phyloP scores from a whole-genome alignment of 2,329 filamentous ascomycete genomes.

The Triangularia verruculosa region DNA sequence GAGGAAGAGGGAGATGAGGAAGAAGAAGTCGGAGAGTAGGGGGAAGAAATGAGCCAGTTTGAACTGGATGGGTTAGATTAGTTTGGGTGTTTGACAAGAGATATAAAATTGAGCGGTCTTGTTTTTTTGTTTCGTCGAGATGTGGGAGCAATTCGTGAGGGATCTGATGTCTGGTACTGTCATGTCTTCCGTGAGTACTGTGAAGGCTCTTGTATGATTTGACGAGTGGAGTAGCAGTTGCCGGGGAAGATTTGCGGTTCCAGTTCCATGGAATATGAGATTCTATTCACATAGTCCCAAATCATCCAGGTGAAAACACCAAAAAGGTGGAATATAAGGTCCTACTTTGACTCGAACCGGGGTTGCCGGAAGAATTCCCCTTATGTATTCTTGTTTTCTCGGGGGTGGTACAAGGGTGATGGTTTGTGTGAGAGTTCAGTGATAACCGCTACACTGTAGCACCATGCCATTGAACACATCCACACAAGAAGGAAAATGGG shows the following conservation, averaged over 20 bases:
- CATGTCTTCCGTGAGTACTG: too few relatives aligned
- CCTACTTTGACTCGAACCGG: neutral
- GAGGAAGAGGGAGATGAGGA: constrained; percentile 76
- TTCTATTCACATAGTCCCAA: too few relatives aligned
- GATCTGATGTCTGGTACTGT: too few relatives aligned
- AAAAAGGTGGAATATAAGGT: too few relatives aligned
- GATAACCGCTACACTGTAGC: constrained; percentile 2
- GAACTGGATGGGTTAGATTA: neutral
- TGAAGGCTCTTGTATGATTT: too few relatives aligned
- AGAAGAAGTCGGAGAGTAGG: constrained; percentile 52
- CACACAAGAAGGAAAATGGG: too few relatives aligned
- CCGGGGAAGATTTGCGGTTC: too few relatives aligned
- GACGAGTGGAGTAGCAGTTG: too few relatives aligned
- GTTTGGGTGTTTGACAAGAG: neutral
- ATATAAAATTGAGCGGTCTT: neutral
- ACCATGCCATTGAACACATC: neutral
- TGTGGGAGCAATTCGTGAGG: too few relatives aligned
- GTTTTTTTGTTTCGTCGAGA: neutral
- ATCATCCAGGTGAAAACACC: too few relatives aligned
- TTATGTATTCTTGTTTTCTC: neutral
- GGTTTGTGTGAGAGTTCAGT: neutral
- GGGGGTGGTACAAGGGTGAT: neutral
- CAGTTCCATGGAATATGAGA: too few relatives aligned
- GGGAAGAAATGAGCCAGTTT: constrained; percentile 24
- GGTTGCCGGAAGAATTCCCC: neutral